Base-by-base conservation (phyloP, 306 rosid species). In the Psophocarpus tetragonolobus region DNA sequence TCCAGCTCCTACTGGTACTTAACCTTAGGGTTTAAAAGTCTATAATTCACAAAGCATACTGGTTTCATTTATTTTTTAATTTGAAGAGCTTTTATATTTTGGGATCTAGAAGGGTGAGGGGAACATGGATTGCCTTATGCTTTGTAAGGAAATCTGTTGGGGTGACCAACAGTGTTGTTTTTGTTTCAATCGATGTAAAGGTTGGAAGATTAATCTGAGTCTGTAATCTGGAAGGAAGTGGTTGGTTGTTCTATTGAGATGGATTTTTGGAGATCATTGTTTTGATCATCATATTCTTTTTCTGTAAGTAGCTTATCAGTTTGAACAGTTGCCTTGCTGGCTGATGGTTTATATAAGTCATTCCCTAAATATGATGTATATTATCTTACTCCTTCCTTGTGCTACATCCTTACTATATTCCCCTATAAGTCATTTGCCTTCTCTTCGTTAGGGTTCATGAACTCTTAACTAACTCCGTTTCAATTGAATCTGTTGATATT, bases 211-310 rank as follows among this genome's bases (percentile, higher is more conserved):
- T 68, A 68, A 70, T 51, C 57, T 33, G 11, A 41, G 13, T 45
- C 21, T 8, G 1, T 39, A 45, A 38, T 70, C 41, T 69, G 24
- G 75, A 76, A 47, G 83, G 64, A 32, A 50, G 58, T 23, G 74
- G 66, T 50, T 0, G 48, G 26, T 76, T 35, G 54, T 65, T 62
- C 60, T 39, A 36, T 71, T 56, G 81, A 53, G 78, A 74, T 20
- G 48, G 66, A 38, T 45, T 65, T 84, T 71, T 80, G 35, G 75
- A 75, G 56, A 32, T 39, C 77, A 24, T 66, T 79, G 66, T 39
- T 57, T 75, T 71, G 75, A 41, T 51, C 73, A 11, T 79, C 56
- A 8, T 73, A 61, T 75, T 85, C 82, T 66, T 72, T 81, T 81
- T 53, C 57, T 81, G 85, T 71, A 77, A 72, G 74, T 84, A 75